Evolutionary conservation across 2,329 filamentous ascomycete genomes (phyloP).

Genomic region (Colletotrichum sidae): DNA sequence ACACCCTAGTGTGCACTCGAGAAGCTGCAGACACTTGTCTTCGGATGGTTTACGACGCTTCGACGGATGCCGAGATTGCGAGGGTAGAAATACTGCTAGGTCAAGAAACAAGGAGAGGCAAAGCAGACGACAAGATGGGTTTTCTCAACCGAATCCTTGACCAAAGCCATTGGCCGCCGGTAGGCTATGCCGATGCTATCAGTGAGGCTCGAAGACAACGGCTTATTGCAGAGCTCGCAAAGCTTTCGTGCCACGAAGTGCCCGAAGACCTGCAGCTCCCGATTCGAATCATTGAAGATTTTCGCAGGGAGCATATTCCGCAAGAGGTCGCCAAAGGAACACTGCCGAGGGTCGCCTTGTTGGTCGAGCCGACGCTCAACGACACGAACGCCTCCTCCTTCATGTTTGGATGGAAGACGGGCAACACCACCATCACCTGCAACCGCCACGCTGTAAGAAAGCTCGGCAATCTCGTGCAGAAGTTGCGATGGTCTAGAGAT

Average conservation of each 20-base stretch:
- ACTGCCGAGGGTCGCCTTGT: constrained; percentile 45
- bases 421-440: constrained; percentile 50
- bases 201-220: constrained; percentile 11
- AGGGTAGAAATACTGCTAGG: constrained; percentile 26
- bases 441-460: constrained; percentile 41
- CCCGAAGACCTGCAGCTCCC: constrained; percentile 50
- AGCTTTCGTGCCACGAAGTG: constrained; percentile 47
- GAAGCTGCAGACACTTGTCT: constrained; percentile 53
- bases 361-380: constrained; percentile 47
- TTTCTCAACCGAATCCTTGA: constrained; percentile 16
- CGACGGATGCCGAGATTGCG: constrained; percentile 27
- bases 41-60: constrained; percentile 33
- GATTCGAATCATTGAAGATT: constrained; percentile 42
- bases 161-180: constrained; percentile 13
- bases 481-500: constrained; percentile 28
- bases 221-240: constrained; percentile 45
- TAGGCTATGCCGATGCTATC: constrained; percentile 2
- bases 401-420: constrained; percentile 52
- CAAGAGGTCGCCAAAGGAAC: constrained; percentile 35
- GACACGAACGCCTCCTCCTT: constrained; percentile 52
- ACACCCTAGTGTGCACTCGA: constrained; percentile 50
- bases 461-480: constrained; percentile 21
- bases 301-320: constrained; percentile 39
- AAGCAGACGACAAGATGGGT: constrained; percentile 23
- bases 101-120: constrained; percentile 9